Evolutionary conservation across 1,284 basidiomycete genomes (phyloP), one percentile per base, ranked within the genome.

Genomic region (Ustilago cynodontis): DNA sequence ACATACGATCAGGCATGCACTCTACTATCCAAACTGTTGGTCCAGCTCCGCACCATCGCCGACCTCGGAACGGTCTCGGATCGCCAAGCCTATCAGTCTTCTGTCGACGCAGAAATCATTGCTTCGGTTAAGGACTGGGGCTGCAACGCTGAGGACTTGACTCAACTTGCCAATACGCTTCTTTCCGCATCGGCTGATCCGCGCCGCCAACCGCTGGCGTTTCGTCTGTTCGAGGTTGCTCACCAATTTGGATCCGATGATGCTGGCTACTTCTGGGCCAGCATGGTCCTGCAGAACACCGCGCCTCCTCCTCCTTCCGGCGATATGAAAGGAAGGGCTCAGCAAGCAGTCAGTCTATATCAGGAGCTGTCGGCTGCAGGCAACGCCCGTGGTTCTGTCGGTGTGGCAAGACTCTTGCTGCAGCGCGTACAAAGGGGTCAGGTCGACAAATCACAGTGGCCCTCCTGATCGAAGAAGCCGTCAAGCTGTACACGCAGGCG

Each of bases 211-310:
- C 76, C 76, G n/a, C 62, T 78, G 2, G 71, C 76, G 0, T 74
- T 65, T 24, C 60, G 76, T 3, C 47, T 78, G 43, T 78, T 78
- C 37, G 59, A 73, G 29, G 49, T 74, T 1, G 76, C 76, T 0
- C 71, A 78, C 35, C 60, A 71, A 31, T 55, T 52, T 39, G 76
- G 71, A 0, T 78, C 50, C 28, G 78, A 77, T 39, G 80, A 82
- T 49, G 79, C 80, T 0, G 79, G 80, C 9, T 80, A 79, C 52
- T 80, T 57, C 39, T 82, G 78, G 78, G 80, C 80, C 6, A 78
- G 71, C 43, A 82, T 80, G 80, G 75, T 82, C 4, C 61, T 80
- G 26, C 73, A 78, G 29, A 80, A 80, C 41, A 57, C 77, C 0
- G 65, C 76, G 0, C 68, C 69, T 13, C 60, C 74, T 3, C 57